Evolutionary conservation across 768 basidiomycete genomes (phyloP).

Genomic region (Macrolepiota dolichaula): DNA sequence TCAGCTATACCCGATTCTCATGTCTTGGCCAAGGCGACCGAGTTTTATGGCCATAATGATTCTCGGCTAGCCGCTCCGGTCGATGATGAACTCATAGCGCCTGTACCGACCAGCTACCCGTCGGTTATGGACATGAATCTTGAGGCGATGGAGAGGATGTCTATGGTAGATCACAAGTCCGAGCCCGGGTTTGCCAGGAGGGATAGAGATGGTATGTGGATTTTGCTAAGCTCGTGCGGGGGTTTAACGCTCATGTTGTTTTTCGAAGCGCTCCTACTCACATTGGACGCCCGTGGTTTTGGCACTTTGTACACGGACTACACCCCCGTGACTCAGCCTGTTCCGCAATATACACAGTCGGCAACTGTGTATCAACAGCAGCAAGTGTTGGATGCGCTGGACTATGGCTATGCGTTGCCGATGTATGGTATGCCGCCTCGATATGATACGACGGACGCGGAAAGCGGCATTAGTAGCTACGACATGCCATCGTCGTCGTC

Average conservation of each 20-base stretch:
- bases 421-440: not conserved
- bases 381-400: not conserved
- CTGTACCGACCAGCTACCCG: not conserved
- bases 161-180: not conserved
- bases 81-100: not conserved
- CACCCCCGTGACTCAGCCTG: not conserved
- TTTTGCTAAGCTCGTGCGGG: not conserved
- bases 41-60: not conserved
- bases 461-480: not conserved
- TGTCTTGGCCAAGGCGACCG: not conserved
- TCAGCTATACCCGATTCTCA: not conserved
- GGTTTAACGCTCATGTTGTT: not conserved
- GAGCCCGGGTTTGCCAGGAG: not conserved
- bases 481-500: slow-evolving; percentile 1
- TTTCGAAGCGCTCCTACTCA: not conserved
- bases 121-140: not conserved
- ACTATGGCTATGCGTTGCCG: not conserved
- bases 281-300: not conserved
- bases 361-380: not conserved
- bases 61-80: not conserved
- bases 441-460: not conserved
- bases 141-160: not conserved
- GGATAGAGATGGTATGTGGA: not conserved
- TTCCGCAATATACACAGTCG: not conserved
- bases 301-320: not conserved